Conservation (phyloP, 2,329 filamentous ascomycete species). For the Fusarium algeriense region DNA sequence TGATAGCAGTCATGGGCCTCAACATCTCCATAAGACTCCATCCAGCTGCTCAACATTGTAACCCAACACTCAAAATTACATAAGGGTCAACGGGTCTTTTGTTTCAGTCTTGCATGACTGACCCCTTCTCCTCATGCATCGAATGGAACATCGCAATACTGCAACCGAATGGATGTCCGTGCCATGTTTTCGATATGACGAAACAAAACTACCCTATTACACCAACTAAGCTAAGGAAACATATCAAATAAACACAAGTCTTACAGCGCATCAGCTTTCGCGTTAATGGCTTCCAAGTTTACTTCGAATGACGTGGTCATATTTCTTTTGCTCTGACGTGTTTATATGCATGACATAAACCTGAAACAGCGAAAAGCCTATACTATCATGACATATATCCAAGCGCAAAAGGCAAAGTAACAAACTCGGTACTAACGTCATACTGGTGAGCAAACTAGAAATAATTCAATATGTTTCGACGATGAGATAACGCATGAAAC, state of each 20-base stretch:
- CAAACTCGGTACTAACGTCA: background rate
- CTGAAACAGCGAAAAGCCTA: constrained; percentile 3
- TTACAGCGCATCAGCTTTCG: fast-evolving
- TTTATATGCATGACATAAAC: background rate
- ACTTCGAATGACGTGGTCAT: background rate
- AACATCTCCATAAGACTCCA: background rate
- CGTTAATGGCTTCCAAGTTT: fast-evolving
- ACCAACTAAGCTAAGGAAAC: fast-evolving
- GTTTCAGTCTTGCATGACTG: background rate
- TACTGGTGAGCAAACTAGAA: fast-evolving
- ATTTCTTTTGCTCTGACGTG: constrained; percentile 2
- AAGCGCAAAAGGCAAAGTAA: background rate
- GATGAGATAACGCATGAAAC: fast-evolving
- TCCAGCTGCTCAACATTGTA: background rate
- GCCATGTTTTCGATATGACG: background rate
- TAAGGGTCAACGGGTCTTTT: background rate
- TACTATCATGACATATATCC: background rate
- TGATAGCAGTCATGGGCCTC: background rate
- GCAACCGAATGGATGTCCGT: background rate
- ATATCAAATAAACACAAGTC: fast-evolving
- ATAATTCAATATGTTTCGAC: fast-evolving
- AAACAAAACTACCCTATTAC: background rate
- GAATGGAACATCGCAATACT: background rate
- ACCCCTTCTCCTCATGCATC: fast-evolving
- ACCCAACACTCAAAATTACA: background rate